Percentiles rank a stretch among this genome's conserved stretches.
These are phyloP conservation scores for Dovyalis caffra DNA, from an alignment of 345 rosid species.

Conservation along the genomic window DNA sequence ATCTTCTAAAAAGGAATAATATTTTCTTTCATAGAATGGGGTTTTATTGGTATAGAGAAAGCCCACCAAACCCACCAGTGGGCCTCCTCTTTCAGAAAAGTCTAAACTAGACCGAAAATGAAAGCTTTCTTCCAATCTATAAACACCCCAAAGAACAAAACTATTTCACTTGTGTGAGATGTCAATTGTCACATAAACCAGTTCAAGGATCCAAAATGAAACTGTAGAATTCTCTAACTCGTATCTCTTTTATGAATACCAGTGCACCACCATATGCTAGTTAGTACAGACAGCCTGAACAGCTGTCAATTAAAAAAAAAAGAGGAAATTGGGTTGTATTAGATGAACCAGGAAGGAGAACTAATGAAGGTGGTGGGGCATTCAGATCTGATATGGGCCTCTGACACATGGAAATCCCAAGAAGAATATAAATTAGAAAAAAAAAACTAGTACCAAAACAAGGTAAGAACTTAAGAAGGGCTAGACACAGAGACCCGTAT, in stretches of 20 bases:
- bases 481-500: slow-evolving; percentile 50
- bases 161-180: slow-evolving; percentile 6
- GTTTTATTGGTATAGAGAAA: slow-evolving; percentile 32
- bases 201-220: neutral
- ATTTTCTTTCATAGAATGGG: slow-evolving; percentile 9
- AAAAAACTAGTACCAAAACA: neutral
- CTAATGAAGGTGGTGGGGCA: slow-evolving; percentile 17
- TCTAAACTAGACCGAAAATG: slow-evolving; percentile 10
- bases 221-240: too few species aligned
- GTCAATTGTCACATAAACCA: slow-evolving; percentile 12
- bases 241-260: neutral
- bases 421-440: neutral
- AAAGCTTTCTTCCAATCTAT: neutral
- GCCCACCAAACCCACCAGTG: slow-evolving; percentile 57
- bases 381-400: slow-evolving; percentile 37
- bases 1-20: slow-evolving; percentile 17
- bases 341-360: slow-evolving; percentile 11
- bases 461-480: slow-evolving; percentile 17
- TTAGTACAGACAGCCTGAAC: slow-evolving; percentile 21
- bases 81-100: slow-evolving; percentile 28
- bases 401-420: slow-evolving; percentile 38
- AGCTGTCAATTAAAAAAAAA: slow-evolving; percentile 15
- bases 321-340: neutral
- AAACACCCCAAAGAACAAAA: neutral
- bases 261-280: neutral